phyloP scores from a whole-genome alignment of 1,284 basidiomycete species.

The Malassezia sp. region DNA sequence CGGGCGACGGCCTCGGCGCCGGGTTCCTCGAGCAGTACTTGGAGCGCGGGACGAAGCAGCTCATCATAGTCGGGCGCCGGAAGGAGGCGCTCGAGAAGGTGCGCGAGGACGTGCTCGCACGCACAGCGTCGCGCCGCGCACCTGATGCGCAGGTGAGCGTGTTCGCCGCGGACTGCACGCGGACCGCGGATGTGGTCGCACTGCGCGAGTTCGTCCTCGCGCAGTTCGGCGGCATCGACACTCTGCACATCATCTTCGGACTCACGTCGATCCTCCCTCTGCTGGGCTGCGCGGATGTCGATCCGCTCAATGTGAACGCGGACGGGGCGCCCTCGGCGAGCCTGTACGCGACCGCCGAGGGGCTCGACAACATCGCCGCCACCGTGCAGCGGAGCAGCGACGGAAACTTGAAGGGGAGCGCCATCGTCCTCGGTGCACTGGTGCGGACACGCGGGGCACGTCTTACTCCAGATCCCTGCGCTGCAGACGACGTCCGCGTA shows the following conservation, averaged over 20 bases:
- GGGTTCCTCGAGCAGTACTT: constrained; percentile 64
- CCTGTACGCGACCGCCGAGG: constrained; percentile 49
- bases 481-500: constrained; percentile 58
- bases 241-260: constrained; percentile 70
- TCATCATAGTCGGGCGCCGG: constrained; percentile 64
- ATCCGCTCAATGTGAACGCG: constrained; percentile 49
- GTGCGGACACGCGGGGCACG: too few relatives aligned
- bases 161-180: constrained; percentile 58
- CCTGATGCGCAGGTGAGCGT: constrained; percentile 19
- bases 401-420: constrained; percentile 50
- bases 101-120: constrained; percentile 23
- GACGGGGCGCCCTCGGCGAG: constrained; percentile 52
- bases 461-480: too few relatives aligned
- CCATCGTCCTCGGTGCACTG: constrained; percentile 49
- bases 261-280: constrained; percentile 71
- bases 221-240: constrained; percentile 68
- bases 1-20: constrained; percentile 62
- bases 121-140: constrained; percentile 34
- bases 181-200: constrained; percentile 58
- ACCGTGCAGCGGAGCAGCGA: constrained; percentile 47
- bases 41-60: constrained; percentile 59
- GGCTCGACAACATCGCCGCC: constrained; percentile 46
- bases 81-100: constrained; percentile 55
- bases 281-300: constrained; percentile 60
- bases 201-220: constrained; percentile 54